Base-by-base conservation (phyloP, 352 stramenopile species). In the Globisporangium camurandrum region DNA sequence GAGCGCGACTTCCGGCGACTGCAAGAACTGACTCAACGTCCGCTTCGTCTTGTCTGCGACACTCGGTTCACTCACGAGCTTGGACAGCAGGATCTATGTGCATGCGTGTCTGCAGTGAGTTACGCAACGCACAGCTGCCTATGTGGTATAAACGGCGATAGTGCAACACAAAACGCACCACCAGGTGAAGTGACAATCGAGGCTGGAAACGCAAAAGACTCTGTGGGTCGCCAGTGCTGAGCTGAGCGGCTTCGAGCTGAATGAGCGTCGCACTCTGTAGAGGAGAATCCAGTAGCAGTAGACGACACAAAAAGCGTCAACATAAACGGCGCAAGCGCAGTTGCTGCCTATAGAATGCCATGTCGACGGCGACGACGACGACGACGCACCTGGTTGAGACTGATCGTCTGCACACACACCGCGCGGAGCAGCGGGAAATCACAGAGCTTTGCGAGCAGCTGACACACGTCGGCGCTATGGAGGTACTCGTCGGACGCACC, bases 221-320 rank as follows among this genome's bases (percentile, higher is more conserved):
- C 42, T 85, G 74, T 2, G 66, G 65, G 22, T 89, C 71, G 0
- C 78, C 54, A 7, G 63, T 67, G 2, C 57, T 49, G n/a, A 88
- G 62, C 16, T 84, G 66, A 14, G 67, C 37, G n/a, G 75, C 69
- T 51, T 89, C 78, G 9, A 71, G 61, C 62, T 88, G 78, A 46
- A 89, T 81, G 26, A 89, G 34, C 20, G 71, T 75, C 27, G 75
- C 75, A 47, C 61, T 86, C 75, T 89, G n/a, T n/a, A n/a, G n/a
- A n/a, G n/a, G n/a, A n/a, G n/a, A n/a, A n/a, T n/a, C n/a, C n/a
- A n/a, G n/a, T n/a, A n/a, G n/a, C n/a, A n/a, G n/a, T n/a, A n/a
- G n/a, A n/a, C n/a, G n/a, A n/a, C n/a, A n/a, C n/a, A n/a, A n/a
- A n/a, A n/a, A n/a, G n/a, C n/a, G n/a, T n/a, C n/a, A n/a, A n/a